Evolutionary conservation across 2,329 filamentous ascomycete genomes (phyloP), one percentile per base, ranked within the genome.

Genomic region (Pestalotiopsis sp.): DNA sequence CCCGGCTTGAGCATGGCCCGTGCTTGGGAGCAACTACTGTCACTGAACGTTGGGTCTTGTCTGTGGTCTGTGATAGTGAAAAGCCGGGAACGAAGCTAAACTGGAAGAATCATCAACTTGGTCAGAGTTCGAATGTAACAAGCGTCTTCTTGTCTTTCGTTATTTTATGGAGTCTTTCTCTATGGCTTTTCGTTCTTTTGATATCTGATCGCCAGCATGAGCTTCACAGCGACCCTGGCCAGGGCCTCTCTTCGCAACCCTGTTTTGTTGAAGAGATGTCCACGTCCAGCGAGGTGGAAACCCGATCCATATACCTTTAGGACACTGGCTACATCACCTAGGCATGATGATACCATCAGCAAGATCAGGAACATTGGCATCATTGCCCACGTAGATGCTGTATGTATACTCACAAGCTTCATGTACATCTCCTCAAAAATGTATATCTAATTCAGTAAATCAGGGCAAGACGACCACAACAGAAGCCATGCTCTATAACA

Each of bases 401-500:
- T 90, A 80, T 67, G 86, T 79, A 7, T 52, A 13, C 17, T 36
- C 36, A n/a, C 2, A 2, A 9, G 2, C 31, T 9, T 36, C 13
- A 39, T 12, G 20, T 41, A 4, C 56, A 56, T 36, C 31, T 3
- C 20, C 27, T 45, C 38, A 31, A 11, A n/a, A 17, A 4, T 17
- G n/a, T 41, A 36, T 36, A n/a, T 62, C 59, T 62, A 39, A 62
- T 23, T n/a, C 13, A 9, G 14, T 17, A 2, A 13, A 20, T 9
- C 66, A 89, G 87, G 96, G 96, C 9, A 99, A 99, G 85, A 99
- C 96, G 1, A 98, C 96, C 0, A 99, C 96, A 0, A 98, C 96
- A 3, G 96, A 99, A 89, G 94, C 96, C 69, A 98, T 98, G 95
- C 92, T 99, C 76, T 98, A 94, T 78, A 97, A 98, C 77, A 97